Conservation (phyloP, 768 basidiomycete genomes). For the Boletellus ananas region DNA sequence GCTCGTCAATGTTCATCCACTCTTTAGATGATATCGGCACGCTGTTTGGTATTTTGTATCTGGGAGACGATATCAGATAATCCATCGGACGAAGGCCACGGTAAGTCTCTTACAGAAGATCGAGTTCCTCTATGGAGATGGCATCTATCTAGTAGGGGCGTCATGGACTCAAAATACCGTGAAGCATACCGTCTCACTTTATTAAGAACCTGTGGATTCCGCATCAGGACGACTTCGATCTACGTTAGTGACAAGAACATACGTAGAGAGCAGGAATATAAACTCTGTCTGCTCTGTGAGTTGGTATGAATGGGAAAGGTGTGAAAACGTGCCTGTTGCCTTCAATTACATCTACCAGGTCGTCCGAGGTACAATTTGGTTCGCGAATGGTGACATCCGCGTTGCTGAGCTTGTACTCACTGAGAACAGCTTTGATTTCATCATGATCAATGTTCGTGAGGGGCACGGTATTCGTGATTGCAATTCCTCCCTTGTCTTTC, state of each 20-base stretch:
- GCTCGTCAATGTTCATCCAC: constrained; percentile 96
- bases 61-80: constrained; percentile 20
- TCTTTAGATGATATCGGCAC: constrained; percentile 92
- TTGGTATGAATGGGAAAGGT: not conserved
- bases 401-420: constrained; percentile 89
- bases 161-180: not conserved
- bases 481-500: constrained; percentile 88
- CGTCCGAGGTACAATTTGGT: constrained; percentile 88
- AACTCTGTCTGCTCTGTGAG: constrained; percentile 48
- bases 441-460: constrained; percentile 93
- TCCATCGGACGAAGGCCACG: constrained; percentile 6
- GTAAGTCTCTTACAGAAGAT: constrained; percentile 58
- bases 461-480: constrained; percentile 95
- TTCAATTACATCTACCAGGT: constrained; percentile 95
- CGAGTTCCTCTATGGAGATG: constrained; percentile 97
- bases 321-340: constrained; percentile 65
- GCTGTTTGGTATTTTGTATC: constrained; percentile 91
- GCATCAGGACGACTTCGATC: not conserved
- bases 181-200: constrained; percentile 49
- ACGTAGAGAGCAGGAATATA: constrained; percentile 93
- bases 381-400: constrained; percentile 91
- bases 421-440: constrained; percentile 91
- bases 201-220: constrained; percentile 60
- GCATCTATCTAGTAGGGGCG: constrained; percentile 74
- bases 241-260: constrained; percentile 25